Evolutionary conservation across 768 basidiomycete genomes (phyloP).

Genomic region (Lactarius sanguifluus): DNA sequence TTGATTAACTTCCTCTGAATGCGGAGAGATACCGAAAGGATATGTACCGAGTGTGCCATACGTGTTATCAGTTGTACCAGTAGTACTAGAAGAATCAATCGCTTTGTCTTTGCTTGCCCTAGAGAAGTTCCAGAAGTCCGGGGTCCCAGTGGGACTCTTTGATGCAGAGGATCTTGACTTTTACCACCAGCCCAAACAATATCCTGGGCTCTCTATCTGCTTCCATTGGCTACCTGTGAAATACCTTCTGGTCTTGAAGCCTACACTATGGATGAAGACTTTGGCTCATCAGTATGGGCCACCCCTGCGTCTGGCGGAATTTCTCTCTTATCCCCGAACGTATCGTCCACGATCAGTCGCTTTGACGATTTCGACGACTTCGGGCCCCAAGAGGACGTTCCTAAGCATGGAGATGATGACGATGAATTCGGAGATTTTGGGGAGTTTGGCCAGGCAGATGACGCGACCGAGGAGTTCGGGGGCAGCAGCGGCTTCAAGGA

Average conservation of each 20-base stretch:
- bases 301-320: conserved; percentile 35
- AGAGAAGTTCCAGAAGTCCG: conserved; percentile 18
- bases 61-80: not conserved
- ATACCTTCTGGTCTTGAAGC: not conserved
- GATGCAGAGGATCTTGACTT: not conserved
- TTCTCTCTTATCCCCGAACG: conserved; percentile 23
- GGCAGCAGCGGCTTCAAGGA: conserved; percentile 38
- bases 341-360: conserved; percentile 31
- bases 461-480: conserved; percentile 37
- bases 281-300: conserved; percentile 76
- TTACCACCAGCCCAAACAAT: not conserved
- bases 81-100: not conserved
- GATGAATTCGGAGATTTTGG: conserved; percentile 89
- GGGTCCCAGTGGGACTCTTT: conserved; percentile 8
- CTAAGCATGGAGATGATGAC: conserved; percentile 46
- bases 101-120: not conserved
- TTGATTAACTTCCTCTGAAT: not conserved
- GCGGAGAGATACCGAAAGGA: not conserved
- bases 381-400: conserved; percentile 45
- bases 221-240: conserved; percentile 1
- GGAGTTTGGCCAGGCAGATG: conserved; percentile 73
- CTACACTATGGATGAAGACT: conserved; percentile 65
- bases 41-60: not conserved
- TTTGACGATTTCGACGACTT: conserved; percentile 61
- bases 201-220: not conserved